Percentiles rank a stretch among this genome's conserved stretches.
phyloP scores from a whole-genome alignment of 257 asterid genomes.

The Solanum neorickii region DNA sequence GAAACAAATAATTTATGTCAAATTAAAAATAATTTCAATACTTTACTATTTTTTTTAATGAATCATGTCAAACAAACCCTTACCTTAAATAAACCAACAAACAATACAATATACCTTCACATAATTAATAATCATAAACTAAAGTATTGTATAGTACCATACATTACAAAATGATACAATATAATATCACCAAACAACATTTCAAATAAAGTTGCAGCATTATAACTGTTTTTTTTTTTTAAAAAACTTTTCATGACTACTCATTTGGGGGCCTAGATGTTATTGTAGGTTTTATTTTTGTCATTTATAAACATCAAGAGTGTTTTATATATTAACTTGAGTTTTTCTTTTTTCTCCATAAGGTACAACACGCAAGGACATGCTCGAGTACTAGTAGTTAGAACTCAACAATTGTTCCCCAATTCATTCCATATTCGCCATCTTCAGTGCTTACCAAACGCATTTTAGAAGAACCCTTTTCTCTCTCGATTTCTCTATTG shows the following conservation, averaged over 20 bases:
- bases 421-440: not conserved
- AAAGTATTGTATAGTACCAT: not conserved
- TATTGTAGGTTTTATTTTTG: not conserved
- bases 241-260: not conserved
- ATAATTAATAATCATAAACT: not conserved
- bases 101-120: no score
- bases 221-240: not conserved
- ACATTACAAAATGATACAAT: not conserved
- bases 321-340: not conserved
- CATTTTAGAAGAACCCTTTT: constrained; percentile 5
- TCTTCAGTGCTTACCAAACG: not conserved
- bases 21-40: no score
- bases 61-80: not conserved
- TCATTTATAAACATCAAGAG: not conserved
- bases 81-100: not conserved
- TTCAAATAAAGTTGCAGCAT: not conserved
- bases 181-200: not conserved
- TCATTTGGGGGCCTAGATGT: not conserved
- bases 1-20: no score
- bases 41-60: not conserved
- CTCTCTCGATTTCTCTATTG: not conserved
- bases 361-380: not conserved
- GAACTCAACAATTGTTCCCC: not conserved
- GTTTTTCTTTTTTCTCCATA: not conserved
- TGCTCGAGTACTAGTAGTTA: not conserved